phyloP scores from a whole-genome alignment of 768 basidiomycete genomes.

The Tulasnella sp. region DNA sequence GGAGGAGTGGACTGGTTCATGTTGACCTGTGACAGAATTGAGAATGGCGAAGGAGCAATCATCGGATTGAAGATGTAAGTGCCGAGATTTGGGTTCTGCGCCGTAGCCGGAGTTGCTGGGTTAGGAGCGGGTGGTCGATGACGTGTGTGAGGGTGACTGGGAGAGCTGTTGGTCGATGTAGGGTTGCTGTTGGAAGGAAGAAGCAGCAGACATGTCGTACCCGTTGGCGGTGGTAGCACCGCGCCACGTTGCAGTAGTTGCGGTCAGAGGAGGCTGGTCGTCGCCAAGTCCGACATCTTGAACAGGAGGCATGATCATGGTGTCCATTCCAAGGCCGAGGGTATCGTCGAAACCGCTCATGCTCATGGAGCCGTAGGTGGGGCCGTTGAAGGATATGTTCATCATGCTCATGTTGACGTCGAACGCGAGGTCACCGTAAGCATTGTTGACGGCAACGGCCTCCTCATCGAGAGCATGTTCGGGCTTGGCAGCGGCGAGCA shows the following conservation, averaged over 20 bases:
- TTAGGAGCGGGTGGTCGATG: conserved; percentile 7
- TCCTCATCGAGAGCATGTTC: background rate
- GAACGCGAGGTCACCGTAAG: background rate
- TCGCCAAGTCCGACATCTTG: background rate
- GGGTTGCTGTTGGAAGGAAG: background rate
- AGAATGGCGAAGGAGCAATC: background rate
- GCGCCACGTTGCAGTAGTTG: too few species aligned
- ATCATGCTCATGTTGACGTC: background rate
- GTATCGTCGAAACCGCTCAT: background rate
- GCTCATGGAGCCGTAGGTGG: too few species aligned
- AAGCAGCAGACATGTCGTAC: background rate
- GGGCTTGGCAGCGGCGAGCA: background rate
- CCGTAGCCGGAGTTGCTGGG: conserved; percentile 13
- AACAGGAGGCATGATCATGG: conserved; percentile 8
- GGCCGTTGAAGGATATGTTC: conserved; percentile 1
- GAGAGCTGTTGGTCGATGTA: background rate
- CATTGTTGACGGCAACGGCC: background rate
- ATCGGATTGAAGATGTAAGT: background rate
- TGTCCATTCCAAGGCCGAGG: conserved; percentile 6
- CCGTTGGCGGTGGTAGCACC: background rate
- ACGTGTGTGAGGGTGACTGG: background rate
- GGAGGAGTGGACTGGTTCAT: conserved; percentile 15
- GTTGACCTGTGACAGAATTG: conserved; percentile 8
- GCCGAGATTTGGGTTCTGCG: background rate
- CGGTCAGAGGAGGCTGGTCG: background rate